Evolutionary conservation across 768 basidiomycete genomes (phyloP).

Genomic region (Leucosporidium yakuticum): DNA sequence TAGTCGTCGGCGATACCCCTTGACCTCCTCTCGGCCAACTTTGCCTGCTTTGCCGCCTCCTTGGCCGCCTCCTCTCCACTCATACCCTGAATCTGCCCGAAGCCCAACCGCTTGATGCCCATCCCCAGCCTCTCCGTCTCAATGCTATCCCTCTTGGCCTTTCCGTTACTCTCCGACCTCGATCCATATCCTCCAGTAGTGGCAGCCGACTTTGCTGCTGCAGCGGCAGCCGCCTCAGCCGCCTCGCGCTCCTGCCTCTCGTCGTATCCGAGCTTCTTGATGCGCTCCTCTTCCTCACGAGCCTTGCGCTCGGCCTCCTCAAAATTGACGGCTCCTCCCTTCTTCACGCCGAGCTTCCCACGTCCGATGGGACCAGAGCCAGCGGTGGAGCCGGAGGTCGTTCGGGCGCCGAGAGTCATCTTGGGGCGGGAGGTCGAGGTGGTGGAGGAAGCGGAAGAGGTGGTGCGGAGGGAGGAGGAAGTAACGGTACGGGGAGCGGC

Average conservation of each 20-base stretch:
- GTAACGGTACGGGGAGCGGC: constrained; percentile 46
- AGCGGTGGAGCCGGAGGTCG: constrained; percentile 3
- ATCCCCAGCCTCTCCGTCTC: constrained; percentile 58
- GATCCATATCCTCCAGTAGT: constrained; percentile 36
- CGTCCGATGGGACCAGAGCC: constrained; percentile 32
- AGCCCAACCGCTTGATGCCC: constrained; percentile 74
- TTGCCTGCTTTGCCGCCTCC: constrained; percentile 59
- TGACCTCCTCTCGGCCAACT: constrained; percentile 49
- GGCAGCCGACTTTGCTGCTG: constrained; percentile 44
- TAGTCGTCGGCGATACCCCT: constrained; percentile 44
- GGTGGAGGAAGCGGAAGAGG: constrained; percentile 28
- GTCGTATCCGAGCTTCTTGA: constrained; percentile 88
- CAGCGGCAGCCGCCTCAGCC: constrained; percentile 59
- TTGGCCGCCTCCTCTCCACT: constrained; percentile 36
- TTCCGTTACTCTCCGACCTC: background rate
- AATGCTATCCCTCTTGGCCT: constrained; percentile 48
- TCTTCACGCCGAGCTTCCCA: constrained; percentile 70
- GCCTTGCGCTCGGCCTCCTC: constrained; percentile 89
- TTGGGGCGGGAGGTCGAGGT: constrained; percentile 36
- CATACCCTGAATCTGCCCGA: constrained; percentile 54
- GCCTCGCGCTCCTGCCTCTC: constrained; percentile 76
- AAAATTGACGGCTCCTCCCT: constrained; percentile 78
- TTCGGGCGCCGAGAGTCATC: constrained; percentile 24
- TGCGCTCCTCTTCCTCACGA: constrained; percentile 81
- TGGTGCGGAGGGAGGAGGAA: constrained; percentile 45